Conservation (phyloP, 768 basidiomycete species). For the Antrodiella citrinella region DNA sequence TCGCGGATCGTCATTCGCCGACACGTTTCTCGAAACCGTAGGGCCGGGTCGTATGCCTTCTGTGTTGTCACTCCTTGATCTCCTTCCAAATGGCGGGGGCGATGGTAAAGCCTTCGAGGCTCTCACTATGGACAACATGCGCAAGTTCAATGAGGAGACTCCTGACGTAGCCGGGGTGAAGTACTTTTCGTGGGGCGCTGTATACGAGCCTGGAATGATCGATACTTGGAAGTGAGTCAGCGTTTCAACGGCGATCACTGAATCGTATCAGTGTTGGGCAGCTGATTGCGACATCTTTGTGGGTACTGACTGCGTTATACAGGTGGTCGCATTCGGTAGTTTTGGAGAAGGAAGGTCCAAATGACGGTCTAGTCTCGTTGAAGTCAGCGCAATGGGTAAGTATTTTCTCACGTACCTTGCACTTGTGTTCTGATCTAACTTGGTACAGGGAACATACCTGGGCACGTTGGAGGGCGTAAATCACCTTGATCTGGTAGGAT, state of each 20-base stretch:
- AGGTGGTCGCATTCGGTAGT: constrained; percentile 75
- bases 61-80: constrained; percentile 65
- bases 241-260: neutral
- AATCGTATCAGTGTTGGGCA: neutral
- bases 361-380: constrained; percentile 90
- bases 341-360: constrained; percentile 80
- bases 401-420: neutral
- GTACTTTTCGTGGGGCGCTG: constrained; percentile 96
- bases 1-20: constrained; percentile 87
- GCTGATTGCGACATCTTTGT: neutral
- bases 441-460: constrained; percentile 73
- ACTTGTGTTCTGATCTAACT: constrained; percentile 1
- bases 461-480: constrained; percentile 90
- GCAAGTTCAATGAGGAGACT: constrained; percentile 78
- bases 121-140: constrained; percentile 82
- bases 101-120: constrained; percentile 92
- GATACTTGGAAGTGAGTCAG: constrained; percentile 71
- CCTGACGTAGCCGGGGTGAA: constrained; percentile 70
- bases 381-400: constrained; percentile 78
- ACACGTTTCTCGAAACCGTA: constrained; percentile 77
- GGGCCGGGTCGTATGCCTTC: constrained; percentile 60
- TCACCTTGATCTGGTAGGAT: constrained; percentile 89
- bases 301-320: neutral
- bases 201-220: constrained; percentile 80
- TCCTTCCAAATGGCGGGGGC: constrained; percentile 87